These are phyloP conservation scores for Beauveria brongniartii DNA, from an alignment of 2,329 filamentous ascomycete genomes.

Conservation along the genomic window DNA sequence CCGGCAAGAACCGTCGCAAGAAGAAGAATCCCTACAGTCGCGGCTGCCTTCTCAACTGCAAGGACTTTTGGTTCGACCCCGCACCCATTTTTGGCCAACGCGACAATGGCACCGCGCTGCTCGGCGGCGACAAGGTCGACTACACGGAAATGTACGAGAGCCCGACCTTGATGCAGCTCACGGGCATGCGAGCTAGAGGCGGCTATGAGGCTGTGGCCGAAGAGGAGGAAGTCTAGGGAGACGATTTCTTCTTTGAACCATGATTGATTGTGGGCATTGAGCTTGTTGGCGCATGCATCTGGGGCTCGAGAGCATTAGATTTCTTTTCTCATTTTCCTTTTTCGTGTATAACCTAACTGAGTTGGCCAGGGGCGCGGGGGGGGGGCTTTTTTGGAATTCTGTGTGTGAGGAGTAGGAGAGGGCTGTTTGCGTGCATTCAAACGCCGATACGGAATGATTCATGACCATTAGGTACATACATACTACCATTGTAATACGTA, in stretches of 20 bases:
- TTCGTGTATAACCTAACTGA: not conserved
- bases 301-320: not conserved
- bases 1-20: slow-evolving; percentile 42
- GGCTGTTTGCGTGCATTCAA: not conserved
- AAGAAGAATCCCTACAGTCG: slow-evolving; percentile 76
- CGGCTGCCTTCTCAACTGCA: slow-evolving; percentile 81
- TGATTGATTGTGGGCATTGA: not conserved
- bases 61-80: slow-evolving; percentile 92
- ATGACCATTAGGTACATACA: slow-evolving; percentile 9
- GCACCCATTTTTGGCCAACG: slow-evolving; percentile 70
- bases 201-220: slow-evolving; percentile 57
- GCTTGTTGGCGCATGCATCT: not conserved
- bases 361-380: not conserved
- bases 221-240: slow-evolving; percentile 33
- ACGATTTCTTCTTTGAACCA: not conserved
- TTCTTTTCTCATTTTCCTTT: not conserved
- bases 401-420: not conserved
- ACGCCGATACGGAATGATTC: slow-evolving; percentile 4
- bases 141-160: slow-evolving; percentile 87
- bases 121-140: slow-evolving; percentile 74
- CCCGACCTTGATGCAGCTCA: slow-evolving; percentile 57
- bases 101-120: slow-evolving; percentile 63
- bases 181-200: slow-evolving; percentile 39
- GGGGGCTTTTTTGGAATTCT: not conserved
- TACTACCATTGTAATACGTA: slow-evolving; percentile 4